Base-by-base conservation (phyloP, 768 basidiomycete genomes). In the Cystoderma amianthinum region DNA sequence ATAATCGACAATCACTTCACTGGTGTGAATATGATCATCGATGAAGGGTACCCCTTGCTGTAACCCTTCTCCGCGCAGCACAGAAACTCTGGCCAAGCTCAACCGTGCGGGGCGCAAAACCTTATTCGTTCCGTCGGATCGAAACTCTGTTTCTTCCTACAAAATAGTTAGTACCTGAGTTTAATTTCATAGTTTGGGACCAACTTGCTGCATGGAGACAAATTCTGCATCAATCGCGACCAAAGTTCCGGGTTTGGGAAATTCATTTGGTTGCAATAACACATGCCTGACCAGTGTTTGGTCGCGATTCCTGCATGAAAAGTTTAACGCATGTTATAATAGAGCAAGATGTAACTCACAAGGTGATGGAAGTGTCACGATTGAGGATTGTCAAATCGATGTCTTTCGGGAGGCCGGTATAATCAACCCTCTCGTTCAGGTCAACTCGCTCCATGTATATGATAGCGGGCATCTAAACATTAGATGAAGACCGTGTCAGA, bases 141-240 rank as follows among this genome's bases (percentile, higher is more conserved):
- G 82, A 52, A 84, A 88, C 56, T 99, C 96, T 21, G 84, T 86
- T 60, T 98, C 96, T 65, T 97, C 96, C 85, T 93, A 55, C 22
- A 39, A 23, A n/a, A n/a, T n/a, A n/a, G n/a, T n/a, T n/a, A n/a
- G 34, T 21, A 41, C 41, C 37, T 28, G 30, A 21, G 20, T 18
- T 20, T 21, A 16, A 42, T 4, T 11, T 16, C 36, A 30, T 16
- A 34, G 32, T 17, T 18, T 15, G 39, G 12, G 42, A 37, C 53
- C 36, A 46, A 85, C 90, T 69, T 93, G 89, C 59, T 98, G 93
- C 78, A 99, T 87, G 4, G 83, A 86, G 17, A 99, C 95, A 55
- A 99, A 99, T 55, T 99, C 95, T 1, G 95, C 94, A 53, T 99
- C 96, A 47, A 99, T 97, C 2, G 95, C 83, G 25, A 99, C 82